These are phyloP conservation scores for Macrocybe gigantea DNA, from an alignment of 768 basidiomycete genomes.

Conservation along the genomic window DNA sequence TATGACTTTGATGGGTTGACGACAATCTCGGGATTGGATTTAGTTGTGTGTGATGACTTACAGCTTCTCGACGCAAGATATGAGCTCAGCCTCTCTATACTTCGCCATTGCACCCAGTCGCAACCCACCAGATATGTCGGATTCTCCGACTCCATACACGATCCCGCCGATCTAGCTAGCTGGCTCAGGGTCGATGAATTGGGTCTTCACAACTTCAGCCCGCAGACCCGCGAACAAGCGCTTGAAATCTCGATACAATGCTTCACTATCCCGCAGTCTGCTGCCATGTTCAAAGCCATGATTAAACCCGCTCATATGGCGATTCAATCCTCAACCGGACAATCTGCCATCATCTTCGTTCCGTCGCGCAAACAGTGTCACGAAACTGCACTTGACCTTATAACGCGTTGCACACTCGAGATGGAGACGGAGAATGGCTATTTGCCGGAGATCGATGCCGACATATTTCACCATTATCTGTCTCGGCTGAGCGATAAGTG, in stretches of 20 bases:
- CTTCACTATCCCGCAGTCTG: constrained; percentile 83
- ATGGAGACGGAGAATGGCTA: constrained; percentile 66
- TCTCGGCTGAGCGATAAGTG: constrained; percentile 59
- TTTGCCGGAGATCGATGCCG: constrained; percentile 32
- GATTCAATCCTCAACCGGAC: constrained; percentile 39
- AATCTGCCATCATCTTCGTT: constrained; percentile 75
- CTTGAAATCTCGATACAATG: constrained; percentile 63
- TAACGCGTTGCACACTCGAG: constrained; percentile 82
- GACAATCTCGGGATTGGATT: constrained; percentile 37
- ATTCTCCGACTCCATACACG: constrained; percentile 70
- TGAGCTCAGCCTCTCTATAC: constrained; percentile 75
- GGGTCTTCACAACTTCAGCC: constrained; percentile 70
- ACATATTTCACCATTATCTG: constrained; percentile 45
- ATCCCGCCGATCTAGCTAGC: constrained; percentile 71
- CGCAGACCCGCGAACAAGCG: constrained; percentile 78
- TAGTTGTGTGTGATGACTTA: constrained; percentile 81
- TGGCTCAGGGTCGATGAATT: constrained; percentile 74
- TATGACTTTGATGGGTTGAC: neutral
- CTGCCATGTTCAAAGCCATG: constrained; percentile 86
- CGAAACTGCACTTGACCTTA: constrained; percentile 71
- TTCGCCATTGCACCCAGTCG: constrained; percentile 59
- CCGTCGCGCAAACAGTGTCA: constrained; percentile 78
- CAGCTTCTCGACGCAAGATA: constrained; percentile 78
- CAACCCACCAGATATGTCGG: constrained; percentile 71
- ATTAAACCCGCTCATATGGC: constrained; percentile 81